Base-by-base conservation (phyloP, 2,329 filamentous ascomycete genomes). In the Cladophialophora bantiana region DNA sequence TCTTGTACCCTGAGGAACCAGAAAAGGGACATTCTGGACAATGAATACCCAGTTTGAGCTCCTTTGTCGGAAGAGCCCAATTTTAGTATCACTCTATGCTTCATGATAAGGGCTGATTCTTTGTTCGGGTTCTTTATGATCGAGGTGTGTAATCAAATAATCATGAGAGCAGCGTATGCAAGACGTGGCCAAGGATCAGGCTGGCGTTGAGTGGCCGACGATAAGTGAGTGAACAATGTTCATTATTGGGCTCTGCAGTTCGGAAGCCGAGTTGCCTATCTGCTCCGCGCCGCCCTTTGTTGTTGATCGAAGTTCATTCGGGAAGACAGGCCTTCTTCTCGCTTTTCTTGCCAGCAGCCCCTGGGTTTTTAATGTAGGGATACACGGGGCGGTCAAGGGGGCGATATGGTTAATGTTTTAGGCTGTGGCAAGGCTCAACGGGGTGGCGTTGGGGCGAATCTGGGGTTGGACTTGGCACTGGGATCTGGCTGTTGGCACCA, bases 201-300 rank as follows among this genome's bases (percentile, higher is more conserved):
- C 20, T 50, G 45, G 13, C 45, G 45, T 53, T 54, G 59, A 54
- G 36, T 42, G 59, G 34, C 31, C 18, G 26, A 18, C 34, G 60
- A 56, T 62, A 62, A 62, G 60, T 62, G 60, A 62, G 50, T 35
- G 18, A 55, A 31, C 12, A 2, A 20, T 50, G 18, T 54, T 31
- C 15, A 15, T 36, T 15, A n/a, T 1, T 55, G 34, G 34, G 31
- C 18, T 26, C 15, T 55, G 15, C 20, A 10, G 40, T 18, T 38
- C 48, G 34, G n/a, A 12, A 18, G 35, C 59, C 59, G 48, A 42
- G 18, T n/a, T 53, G 45, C 59, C 45, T 45, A 36, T 60, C 58
- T 52, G 32, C 15, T 32, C 45, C 20, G 18, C 1, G 18, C 10
- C 18, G 32, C 6, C 31, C 42, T 26, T 50, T 9, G 36, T 42